Base-by-base conservation (phyloP, 2,329 filamentous ascomycete genomes). In the Lomentospora prolificans region DNA sequence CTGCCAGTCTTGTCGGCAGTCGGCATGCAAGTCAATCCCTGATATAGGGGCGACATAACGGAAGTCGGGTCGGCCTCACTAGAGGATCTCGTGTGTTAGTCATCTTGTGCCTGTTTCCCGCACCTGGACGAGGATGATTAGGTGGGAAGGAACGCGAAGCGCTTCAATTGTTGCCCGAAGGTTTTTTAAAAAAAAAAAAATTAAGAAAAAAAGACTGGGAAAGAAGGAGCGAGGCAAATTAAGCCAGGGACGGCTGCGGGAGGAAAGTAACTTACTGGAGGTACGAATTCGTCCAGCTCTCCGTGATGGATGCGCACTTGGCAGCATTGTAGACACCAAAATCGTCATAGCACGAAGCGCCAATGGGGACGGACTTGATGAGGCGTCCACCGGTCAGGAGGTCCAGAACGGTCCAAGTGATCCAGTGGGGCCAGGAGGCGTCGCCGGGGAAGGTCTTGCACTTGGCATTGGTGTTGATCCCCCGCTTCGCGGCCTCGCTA, bases 401-500 rank as follows among this genome's bases (percentile, higher is more conserved):
- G 61, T 84, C 82, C 54, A 85, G 72, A 0, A 61, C 55, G 4
- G 66, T 60, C 81, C 81, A 85, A 5, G 65, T 64, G 1, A 61
- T 51, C 0, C 59, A 17, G 0, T 67, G 65, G 0, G 82, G 82
- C 80, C 81, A 85, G 61, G 71, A 74, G 1, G 59, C 17, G 56
- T 83, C 77, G 14, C 73, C 75, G 1, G 80, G 80, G 44, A 76
- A 70, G 64, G 70, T 75, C 12, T 70, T 70, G 62, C 75, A 79
- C 24, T 53, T 33, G 9, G 25, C 14, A 19, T 10, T 22, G 41
- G 9, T 22, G n/a, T 14, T 46, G n/a, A 10, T 22, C 19, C 22
- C n/a, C 41, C 22, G 17, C n/a, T 19, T 24, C n/a, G 41, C n/a
- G 41, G 19, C 9, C n/a, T 46, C 41, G n/a, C 41, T 24, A 6